Evolutionary conservation across 2,329 filamentous ascomycete genomes (phyloP).

Genomic region (Aspergillus nomiae): DNA sequence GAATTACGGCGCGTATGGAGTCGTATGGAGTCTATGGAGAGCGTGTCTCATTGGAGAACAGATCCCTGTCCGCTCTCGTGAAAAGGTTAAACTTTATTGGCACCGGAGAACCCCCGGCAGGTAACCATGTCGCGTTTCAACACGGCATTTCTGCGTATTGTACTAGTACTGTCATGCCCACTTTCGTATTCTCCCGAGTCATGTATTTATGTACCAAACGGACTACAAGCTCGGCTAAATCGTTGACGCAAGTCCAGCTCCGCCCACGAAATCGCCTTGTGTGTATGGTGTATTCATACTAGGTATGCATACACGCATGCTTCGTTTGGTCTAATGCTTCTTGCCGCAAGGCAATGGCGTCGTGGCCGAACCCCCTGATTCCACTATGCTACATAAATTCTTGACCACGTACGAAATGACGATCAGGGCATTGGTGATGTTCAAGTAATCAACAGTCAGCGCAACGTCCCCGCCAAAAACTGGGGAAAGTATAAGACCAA

Average conservation of each 20-base stretch:
- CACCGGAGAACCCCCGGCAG: not conserved
- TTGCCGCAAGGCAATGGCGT: not conserved
- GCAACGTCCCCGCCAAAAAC: not conserved
- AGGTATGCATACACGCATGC: too few relatives aligned
- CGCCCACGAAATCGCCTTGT: too few relatives aligned
- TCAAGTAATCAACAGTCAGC: conserved; percentile 19
- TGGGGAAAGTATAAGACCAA: not conserved
- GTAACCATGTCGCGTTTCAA: not conserved
- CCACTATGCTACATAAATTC: not conserved
- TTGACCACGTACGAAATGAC: not conserved
- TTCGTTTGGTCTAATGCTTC: too few relatives aligned
- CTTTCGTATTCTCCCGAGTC: too few relatives aligned
- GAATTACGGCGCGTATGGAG: not conserved
- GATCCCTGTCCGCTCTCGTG: not conserved
- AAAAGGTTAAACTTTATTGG: not conserved
- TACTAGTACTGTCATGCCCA: not conserved
- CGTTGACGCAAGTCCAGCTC: too few relatives aligned
- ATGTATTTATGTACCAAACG: too few relatives aligned
- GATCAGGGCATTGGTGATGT: conserved; percentile 15
- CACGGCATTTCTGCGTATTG: not conserved
- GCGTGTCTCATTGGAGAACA: not conserved
- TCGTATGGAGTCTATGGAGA: too few relatives aligned
- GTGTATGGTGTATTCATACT: too few relatives aligned
- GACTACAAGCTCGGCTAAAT: too few relatives aligned
- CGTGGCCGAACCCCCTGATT: not conserved